These are phyloP conservation scores for Tolypocladium amazonense DNA, from an alignment of 2,329 filamentous ascomycete genomes.

Conservation along the genomic window DNA sequence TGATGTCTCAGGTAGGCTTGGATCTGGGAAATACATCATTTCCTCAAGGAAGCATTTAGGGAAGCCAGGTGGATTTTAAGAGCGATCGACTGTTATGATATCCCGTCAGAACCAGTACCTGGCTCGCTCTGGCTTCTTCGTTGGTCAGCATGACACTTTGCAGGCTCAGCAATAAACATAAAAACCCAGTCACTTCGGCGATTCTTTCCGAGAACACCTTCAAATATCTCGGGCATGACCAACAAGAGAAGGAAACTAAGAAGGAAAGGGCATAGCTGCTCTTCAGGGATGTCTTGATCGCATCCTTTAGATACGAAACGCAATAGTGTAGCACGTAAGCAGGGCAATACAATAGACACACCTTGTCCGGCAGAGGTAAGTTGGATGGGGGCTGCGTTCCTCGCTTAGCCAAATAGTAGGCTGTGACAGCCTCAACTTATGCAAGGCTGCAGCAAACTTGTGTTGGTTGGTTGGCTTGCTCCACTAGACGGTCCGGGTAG, in stretches of 20 bases:
- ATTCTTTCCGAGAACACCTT: neutral
- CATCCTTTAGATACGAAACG: neutral
- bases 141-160: neutral
- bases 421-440: neutral
- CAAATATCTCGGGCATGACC: neutral
- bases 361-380: neutral
- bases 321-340: neutral
- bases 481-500: too few species aligned
- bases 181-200: neutral
- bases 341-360: neutral
- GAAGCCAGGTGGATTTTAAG: neutral
- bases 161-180: neutral
- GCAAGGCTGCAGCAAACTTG: neutral
- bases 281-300: neutral
- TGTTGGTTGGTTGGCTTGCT: neutral
- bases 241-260: neutral
- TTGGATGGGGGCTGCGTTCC: neutral
- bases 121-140: neutral
- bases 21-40: too few species aligned
- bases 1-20: neutral
- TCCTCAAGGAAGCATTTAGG: neutral
- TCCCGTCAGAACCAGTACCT: neutral
- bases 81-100: neutral
- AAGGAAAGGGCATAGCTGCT: neutral
- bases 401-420: neutral